Percentiles rank a stretch among this genome's conserved stretches.
These are phyloP conservation scores for Astrothelium macrocarpum DNA, from an alignment of 495 filamentous ascomycete species.

Conservation along the genomic window DNA sequence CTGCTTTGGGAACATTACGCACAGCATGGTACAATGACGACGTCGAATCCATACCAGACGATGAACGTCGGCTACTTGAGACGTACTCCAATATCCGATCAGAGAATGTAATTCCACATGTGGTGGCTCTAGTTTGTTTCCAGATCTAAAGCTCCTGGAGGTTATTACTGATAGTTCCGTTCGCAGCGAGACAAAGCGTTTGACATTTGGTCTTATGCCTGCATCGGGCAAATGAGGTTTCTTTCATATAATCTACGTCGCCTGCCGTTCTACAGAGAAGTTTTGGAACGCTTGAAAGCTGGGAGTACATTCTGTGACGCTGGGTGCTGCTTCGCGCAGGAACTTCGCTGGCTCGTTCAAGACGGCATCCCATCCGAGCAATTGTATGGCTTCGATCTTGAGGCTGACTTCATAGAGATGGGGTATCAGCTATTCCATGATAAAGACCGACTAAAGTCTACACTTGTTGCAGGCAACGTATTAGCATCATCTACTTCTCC, in stretches of 20 bases:
- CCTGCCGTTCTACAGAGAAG: slow-evolving; percentile 4
- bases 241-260: slow-evolving; percentile 2
- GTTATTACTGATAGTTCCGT: not conserved
- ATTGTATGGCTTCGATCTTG: slow-evolving; percentile 37
- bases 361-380: slow-evolving; percentile 21
- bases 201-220: slow-evolving; percentile 16
- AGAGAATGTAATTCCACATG: slow-evolving; percentile 17
- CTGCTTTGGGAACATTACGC: not conserved
- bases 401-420: slow-evolving; percentile 33
- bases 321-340: slow-evolving; percentile 34
- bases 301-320: slow-evolving; percentile 28
- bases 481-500: slow-evolving; percentile 31
- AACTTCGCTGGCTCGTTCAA: slow-evolving; percentile 27
- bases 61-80: slow-evolving; percentile 1
- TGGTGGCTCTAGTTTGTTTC: slow-evolving; percentile 10
- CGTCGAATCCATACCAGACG: not conserved
- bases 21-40: not conserved
- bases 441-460: slow-evolving; percentile 31
- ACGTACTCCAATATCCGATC: slow-evolving; percentile 15
- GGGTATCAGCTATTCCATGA: slow-evolving; percentile 44
- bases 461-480: slow-evolving; percentile 44
- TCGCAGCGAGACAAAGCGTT: slow-evolving; percentile 18
- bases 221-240: slow-evolving; percentile 18
- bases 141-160: not conserved
- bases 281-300: slow-evolving; percentile 17